Percentiles rank a stretch among this genome's conserved stretches.
Conservation (phyloP, 2,329 filamentous ascomycete species). For the Diaporthe sp. region DNA sequence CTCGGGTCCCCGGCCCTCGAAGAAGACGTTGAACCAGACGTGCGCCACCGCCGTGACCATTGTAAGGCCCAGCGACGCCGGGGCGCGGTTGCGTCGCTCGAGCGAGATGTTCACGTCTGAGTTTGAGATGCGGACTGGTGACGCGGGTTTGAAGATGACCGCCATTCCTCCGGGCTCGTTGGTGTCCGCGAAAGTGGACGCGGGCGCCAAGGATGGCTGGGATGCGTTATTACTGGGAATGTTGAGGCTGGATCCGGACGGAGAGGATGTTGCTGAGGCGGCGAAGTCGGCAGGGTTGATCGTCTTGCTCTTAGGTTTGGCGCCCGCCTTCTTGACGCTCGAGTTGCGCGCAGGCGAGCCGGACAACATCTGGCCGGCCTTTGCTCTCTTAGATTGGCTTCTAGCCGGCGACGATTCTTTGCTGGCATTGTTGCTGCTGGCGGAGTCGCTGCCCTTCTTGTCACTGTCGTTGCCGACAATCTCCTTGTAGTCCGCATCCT, state of each 20-base stretch:
- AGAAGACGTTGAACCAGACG: constrained; percentile 96
- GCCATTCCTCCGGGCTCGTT: constrained; percentile 72
- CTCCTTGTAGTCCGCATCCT: constrained; percentile 42
- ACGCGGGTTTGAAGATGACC: constrained; percentile 80
- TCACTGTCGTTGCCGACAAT: constrained; percentile 24
- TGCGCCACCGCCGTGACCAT: constrained; percentile 95
- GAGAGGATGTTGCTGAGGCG: constrained; percentile 22
- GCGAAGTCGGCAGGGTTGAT: constrained; percentile 39
- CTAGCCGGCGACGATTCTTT: constrained; percentile 40
- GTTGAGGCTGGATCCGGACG: constrained; percentile 34
- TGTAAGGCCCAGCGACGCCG: constrained; percentile 80
- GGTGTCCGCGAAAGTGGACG: constrained; percentile 44
- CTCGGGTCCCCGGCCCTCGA: constrained; percentile 84
- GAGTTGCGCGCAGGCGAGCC: constrained; percentile 14
- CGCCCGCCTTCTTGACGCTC: constrained; percentile 33
- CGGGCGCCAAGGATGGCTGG: constrained; percentile 12
- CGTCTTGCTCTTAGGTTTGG: constrained; percentile 42
- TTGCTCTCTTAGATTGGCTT: constrained; percentile 38
- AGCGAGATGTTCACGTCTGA: constrained; percentile 93
- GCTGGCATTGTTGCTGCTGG: constrained; percentile 34
- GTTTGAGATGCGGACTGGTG: constrained; percentile 76
- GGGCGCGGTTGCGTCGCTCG: constrained; percentile 84
- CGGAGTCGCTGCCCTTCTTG: constrained; percentile 24
- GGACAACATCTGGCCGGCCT: constrained; percentile 33
- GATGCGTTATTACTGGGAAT: constrained; percentile 27